These are phyloP conservation scores for Neoascochyta sp. DNA, from an alignment of 2,329 filamentous ascomycete species.

Conservation along the genomic window DNA sequence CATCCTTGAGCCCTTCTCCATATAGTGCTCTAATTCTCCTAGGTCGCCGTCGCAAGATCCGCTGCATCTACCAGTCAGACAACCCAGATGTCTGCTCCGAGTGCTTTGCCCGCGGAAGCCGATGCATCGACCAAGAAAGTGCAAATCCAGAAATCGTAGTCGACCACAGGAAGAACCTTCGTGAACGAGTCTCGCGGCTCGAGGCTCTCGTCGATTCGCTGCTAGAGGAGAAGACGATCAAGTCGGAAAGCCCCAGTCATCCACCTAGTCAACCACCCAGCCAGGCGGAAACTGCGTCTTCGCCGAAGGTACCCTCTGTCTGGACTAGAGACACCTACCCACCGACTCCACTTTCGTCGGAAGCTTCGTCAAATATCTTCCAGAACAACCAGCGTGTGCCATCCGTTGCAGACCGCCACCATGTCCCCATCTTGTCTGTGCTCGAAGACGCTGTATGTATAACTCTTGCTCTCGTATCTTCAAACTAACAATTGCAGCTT, in stretches of 20 bases:
- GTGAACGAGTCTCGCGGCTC: constrained; percentile 42
- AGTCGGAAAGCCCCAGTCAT: constrained; percentile 25
- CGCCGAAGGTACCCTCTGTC: constrained; percentile 19
- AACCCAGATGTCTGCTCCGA: constrained; percentile 43
- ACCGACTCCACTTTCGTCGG: constrained; percentile 34
- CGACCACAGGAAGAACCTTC: constrained; percentile 43
- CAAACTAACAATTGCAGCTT: constrained; percentile 27
- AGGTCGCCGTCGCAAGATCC: constrained; percentile 51
- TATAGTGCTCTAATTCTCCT: not conserved
- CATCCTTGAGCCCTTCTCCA: not conserved
- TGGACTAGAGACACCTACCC: constrained; percentile 27
- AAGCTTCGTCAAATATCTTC: constrained; percentile 22
- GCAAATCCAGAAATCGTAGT: constrained; percentile 40
- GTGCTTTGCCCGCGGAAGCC: constrained; percentile 45
- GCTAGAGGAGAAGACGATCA: constrained; percentile 34
- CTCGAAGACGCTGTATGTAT: constrained; percentile 39
- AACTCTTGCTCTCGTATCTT: not conserved
- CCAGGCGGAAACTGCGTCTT: constrained; percentile 26
- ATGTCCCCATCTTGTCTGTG: constrained; percentile 38
- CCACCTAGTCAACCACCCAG: too few species aligned
- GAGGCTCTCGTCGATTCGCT: constrained; percentile 41
- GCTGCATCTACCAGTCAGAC: constrained; percentile 45
- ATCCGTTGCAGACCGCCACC: constrained; percentile 26
- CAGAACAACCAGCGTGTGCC: constrained; percentile 21
- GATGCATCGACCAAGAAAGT: constrained; percentile 47